Percentiles rank a stretch among this genome's conserved stretches.
These are phyloP conservation scores for Austroboletus niveus DNA, from an alignment of 1,284 basidiomycete species.

Conservation along the genomic window DNA sequence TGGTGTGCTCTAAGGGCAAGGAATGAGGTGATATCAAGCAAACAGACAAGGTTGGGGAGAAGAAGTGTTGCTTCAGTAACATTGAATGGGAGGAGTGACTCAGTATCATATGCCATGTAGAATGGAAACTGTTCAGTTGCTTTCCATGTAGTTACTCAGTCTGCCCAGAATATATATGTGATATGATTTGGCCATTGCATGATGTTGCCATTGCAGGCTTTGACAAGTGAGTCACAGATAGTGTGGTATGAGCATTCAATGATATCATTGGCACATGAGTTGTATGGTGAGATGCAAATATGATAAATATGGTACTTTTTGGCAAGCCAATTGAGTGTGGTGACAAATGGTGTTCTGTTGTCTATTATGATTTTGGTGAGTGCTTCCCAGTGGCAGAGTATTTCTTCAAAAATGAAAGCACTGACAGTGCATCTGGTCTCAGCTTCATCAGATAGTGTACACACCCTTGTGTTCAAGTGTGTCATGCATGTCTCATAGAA, in stretches of 20 bases:
- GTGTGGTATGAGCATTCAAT: slow-evolving; percentile 1
- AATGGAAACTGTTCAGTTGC: slow-evolving; percentile 11
- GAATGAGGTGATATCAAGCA: background rate
- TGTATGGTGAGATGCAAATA: slow-evolving; percentile 4
- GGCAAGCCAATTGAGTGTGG: background rate
- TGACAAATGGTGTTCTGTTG: background rate
- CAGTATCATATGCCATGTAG: slow-evolving; percentile 25
- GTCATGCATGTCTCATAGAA: background rate
- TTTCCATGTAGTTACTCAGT: background rate
- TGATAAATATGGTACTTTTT: slow-evolving; percentile 4
- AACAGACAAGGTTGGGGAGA: no score
- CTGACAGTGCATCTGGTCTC: no score
- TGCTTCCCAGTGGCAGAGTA: slow-evolving; percentile 1
- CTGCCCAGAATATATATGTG: background rate
- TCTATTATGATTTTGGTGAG: slow-evolving; percentile 5
- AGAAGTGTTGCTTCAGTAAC: slow-evolving; percentile 32
- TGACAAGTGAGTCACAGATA: slow-evolving; percentile 4
- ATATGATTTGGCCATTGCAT: slow-evolving; percentile 2
- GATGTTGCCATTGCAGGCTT: slow-evolving; percentile 5
- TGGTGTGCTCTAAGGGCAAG: background rate
- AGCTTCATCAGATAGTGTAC: background rate
- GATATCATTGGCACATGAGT: slow-evolving; percentile 1
- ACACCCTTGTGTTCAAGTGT: background rate
- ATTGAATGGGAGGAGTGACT: slow-evolving; percentile 33
- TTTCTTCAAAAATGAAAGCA: slow-evolving; percentile 1